Evolutionary conservation across 2,329 filamentous ascomycete species (phyloP), one percentile per base, ranked within the genome.

Genomic region (Ceratocystis ficicola): DNA sequence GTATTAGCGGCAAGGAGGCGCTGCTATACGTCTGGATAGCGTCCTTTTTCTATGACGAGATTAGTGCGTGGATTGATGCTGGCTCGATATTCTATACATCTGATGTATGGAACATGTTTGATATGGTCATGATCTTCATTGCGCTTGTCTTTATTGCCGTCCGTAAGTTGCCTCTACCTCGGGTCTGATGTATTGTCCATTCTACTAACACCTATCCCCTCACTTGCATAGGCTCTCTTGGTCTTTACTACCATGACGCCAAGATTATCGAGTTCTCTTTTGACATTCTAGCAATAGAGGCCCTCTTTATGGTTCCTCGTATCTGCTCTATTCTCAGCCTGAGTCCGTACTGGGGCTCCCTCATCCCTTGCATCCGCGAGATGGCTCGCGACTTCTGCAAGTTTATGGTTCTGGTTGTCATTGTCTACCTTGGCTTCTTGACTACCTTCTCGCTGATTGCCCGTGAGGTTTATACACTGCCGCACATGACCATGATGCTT

Each of bases 361-460:
- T 94, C 62, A 92, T 96, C 68, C 92, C 91, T 0, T 95, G 92
- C 69, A 80, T 96, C 63, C 94, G 94, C 73, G 90, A 93, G 73
- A 96, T 96, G 92, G 88, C 88, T 48, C 93, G 92, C 75, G 90
- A 95, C 73, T 96, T 96, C 73, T 75, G 92, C 74, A 92, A 92
- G 72, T 95, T 94, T 73, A 82, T 85, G 75, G 87, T 89, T 1
- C 80, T 93, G 30, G 88, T 95, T 55, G 78, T 90, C 61, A 87
- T 95, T 65, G 77, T 95, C 64, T 96, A 95, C 73, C 77, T 94
- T 61, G 90, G 91, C 60, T 96, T 96, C 75, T 77, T 96, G 44
- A 95, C 92, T 0, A 96, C 90, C 0, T 93, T 93, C 71, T 86
- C 86, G 0, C 80, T 92, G 30, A 79, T 94, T 57, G 89, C 87